Evolutionary conservation across 352 stramenopile genomes (phyloP).

Genomic region (Phytophthora melonis): DNA sequence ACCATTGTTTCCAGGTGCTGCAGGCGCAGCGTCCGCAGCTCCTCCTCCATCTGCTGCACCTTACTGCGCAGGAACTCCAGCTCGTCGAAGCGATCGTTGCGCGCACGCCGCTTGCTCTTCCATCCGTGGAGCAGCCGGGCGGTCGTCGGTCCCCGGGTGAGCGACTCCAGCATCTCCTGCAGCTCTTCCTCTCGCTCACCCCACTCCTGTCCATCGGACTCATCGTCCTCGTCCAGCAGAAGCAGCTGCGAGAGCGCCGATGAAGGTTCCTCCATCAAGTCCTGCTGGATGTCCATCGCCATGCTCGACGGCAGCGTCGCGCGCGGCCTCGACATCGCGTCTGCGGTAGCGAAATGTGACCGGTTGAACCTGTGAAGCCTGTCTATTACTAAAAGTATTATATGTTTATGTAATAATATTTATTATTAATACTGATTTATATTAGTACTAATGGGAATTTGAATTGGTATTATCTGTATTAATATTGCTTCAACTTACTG

Average conservation of each 20-base stretch:
- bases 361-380: slow-evolving; percentile 10
- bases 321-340: slow-evolving; percentile 19
- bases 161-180: slow-evolving; percentile 35
- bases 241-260: slow-evolving; percentile 21
- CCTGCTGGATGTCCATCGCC: slow-evolving; percentile 1
- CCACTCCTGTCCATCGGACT: slow-evolving; percentile 15
- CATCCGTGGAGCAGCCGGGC: slow-evolving; percentile 6
- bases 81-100: slow-evolving; percentile 42
- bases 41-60: slow-evolving; percentile 46
- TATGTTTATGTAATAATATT: no score
- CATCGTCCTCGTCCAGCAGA: slow-evolving; percentile 19
- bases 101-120: slow-evolving; percentile 30
- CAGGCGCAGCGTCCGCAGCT: slow-evolving; percentile 26
- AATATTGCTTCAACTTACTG: no score
- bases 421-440: no score
- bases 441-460: no score
- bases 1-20: slow-evolving; percentile 25
- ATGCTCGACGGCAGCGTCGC: neutral
- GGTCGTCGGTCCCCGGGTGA: slow-evolving; percentile 4
- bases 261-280: slow-evolving; percentile 4
- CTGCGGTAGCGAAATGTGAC: slow-evolving; percentile 13
- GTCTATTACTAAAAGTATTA: no score
- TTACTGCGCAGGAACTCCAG: slow-evolving; percentile 45
- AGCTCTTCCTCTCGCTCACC: slow-evolving; percentile 14
- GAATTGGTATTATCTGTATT: no score